Evolutionary conservation across 495 filamentous ascomycete genomes (phyloP).

Genomic region (Hypoxylon perforatum): DNA sequence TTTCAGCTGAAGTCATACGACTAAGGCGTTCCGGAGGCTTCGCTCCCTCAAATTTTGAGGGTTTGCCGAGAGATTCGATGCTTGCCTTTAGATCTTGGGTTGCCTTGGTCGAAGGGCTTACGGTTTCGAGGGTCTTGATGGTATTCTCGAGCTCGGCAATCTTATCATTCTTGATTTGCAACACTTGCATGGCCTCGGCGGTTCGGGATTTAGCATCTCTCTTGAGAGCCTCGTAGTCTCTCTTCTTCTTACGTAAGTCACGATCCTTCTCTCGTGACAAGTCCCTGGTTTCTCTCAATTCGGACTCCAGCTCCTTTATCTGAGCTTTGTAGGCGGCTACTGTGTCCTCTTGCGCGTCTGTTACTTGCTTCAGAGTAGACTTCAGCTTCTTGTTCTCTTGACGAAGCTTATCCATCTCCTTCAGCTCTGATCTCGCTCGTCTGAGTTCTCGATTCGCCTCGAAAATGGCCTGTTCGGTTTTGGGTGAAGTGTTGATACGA

Average conservation of each 20-base stretch:
- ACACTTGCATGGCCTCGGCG: slow-evolving; percentile 64
- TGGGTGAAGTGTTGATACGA: slow-evolving; percentile 49
- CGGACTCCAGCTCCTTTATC: slow-evolving; percentile 56
- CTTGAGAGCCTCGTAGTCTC: slow-evolving; percentile 66
- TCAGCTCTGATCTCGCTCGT: slow-evolving; percentile 60
- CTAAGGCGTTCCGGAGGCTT: slow-evolving; percentile 15
- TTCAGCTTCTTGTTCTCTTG: slow-evolving; percentile 61
- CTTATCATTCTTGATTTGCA: slow-evolving; percentile 74
- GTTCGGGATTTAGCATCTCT: slow-evolving; percentile 68
- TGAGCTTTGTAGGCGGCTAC: slow-evolving; percentile 52
- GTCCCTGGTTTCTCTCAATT: slow-evolving; percentile 51
- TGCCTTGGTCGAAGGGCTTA: slow-evolving; percentile 23
- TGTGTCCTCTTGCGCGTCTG: slow-evolving; percentile 55
- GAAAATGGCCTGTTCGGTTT: slow-evolving; percentile 57
- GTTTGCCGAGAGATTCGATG: slow-evolving; percentile 42
- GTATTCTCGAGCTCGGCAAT: slow-evolving; percentile 61
- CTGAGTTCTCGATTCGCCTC: slow-evolving; percentile 60
- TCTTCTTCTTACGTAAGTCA: slow-evolving; percentile 64
- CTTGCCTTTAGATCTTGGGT: slow-evolving; percentile 36
- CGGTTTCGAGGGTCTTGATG: slow-evolving; percentile 29
- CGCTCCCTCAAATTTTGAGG: slow-evolving; percentile 33
- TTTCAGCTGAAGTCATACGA: slow-evolving; percentile 39
- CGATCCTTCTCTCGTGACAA: slow-evolving; percentile 58
- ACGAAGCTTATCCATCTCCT: slow-evolving; percentile 59
- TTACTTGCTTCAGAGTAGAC: slow-evolving; percentile 55